Evolutionary conservation across 768 basidiomycete species (phyloP).

Genomic region (Albatrellus ellisii): DNA sequence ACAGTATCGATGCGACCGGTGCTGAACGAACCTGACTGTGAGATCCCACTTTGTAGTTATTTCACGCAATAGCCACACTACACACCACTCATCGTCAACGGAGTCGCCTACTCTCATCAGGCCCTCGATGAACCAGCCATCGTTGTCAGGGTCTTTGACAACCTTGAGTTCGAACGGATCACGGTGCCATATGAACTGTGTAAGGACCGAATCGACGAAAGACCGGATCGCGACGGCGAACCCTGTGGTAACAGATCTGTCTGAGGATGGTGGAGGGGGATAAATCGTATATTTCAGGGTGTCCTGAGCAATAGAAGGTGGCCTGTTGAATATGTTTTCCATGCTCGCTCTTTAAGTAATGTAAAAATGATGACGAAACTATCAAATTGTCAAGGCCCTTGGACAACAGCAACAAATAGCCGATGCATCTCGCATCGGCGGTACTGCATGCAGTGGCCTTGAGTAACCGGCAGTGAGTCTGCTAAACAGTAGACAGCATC

Average conservation of each 20-base stretch:
- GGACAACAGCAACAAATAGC: slow-evolving; percentile 1
- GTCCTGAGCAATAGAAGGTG: slow-evolving; percentile 77
- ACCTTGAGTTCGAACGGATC: slow-evolving; percentile 74
- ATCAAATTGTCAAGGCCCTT: background rate
- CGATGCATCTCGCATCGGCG: background rate
- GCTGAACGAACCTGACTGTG: slow-evolving; percentile 51
- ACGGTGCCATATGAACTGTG: slow-evolving; percentile 69
- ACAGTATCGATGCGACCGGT: background rate
- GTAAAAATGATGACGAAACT: background rate
- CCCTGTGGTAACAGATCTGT: slow-evolving; percentile 47
- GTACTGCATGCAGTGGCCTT: background rate
- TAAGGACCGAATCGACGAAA: slow-evolving; percentile 41
- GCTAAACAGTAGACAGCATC: no score
- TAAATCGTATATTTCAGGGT: slow-evolving; percentile 69
- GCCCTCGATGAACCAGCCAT: slow-evolving; percentile 61
- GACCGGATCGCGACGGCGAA: slow-evolving; percentile 56
- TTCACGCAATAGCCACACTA: slow-evolving; percentile 78
- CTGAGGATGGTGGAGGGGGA: slow-evolving; percentile 37
- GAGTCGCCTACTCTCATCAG: slow-evolving; percentile 88
- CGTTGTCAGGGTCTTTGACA: slow-evolving; percentile 29
- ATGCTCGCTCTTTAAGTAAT: background rate
- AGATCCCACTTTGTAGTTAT: slow-evolving; percentile 72
- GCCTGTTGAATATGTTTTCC: slow-evolving; percentile 52
- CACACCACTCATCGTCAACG: slow-evolving; percentile 97
- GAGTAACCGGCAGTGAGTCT: no score